Conservation (phyloP, 1,284 basidiomycete genomes). For the Cryptococcus hybrid region DNA sequence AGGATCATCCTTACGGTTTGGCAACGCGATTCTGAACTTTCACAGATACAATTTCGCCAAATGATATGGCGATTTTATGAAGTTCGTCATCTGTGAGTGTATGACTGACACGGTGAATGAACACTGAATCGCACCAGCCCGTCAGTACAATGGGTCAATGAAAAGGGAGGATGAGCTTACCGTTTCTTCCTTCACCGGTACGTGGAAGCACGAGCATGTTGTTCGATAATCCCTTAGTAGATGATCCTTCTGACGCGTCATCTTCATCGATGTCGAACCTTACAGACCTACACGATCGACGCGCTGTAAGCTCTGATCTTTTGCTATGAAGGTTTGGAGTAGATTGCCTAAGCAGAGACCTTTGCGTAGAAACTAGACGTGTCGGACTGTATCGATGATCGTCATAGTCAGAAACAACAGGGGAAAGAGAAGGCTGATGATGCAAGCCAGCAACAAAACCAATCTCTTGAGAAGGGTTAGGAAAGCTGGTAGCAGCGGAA, state of each 20-base stretch:
- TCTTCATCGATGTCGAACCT: slow-evolving; percentile 7
- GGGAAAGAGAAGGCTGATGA: slow-evolving; percentile 2
- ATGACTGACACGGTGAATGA: slow-evolving; percentile 22
- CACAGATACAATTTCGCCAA: slow-evolving; percentile 31
- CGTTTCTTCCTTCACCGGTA: slow-evolving; percentile 27
- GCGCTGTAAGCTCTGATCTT: background rate
- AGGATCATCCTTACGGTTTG: slow-evolving; percentile 9
- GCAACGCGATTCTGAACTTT: slow-evolving; percentile 15
- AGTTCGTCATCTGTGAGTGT: slow-evolving; percentile 20
- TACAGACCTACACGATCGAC: background rate
- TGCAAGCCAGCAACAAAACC: background rate
- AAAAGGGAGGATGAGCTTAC: slow-evolving; percentile 12
- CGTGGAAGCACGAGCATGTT: slow-evolving; percentile 10
- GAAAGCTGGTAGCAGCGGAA: background rate
- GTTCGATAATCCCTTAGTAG: slow-evolving; percentile 1
- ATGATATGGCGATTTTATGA: slow-evolving; percentile 17
- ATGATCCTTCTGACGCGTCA: background rate
- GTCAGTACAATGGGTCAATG: background rate
- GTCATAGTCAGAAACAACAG: too few relatives aligned
- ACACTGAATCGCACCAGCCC: slow-evolving; percentile 18
- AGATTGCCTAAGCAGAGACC: background rate
- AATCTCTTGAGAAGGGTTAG: background rate
- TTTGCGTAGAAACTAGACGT: too few relatives aligned
- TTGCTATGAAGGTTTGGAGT: background rate
- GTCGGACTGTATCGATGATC: too few relatives aligned